These are phyloP conservation scores for Alternaria conjuncta DNA, from an alignment of 2,329 filamentous ascomycete species.

Conservation along the genomic window DNA sequence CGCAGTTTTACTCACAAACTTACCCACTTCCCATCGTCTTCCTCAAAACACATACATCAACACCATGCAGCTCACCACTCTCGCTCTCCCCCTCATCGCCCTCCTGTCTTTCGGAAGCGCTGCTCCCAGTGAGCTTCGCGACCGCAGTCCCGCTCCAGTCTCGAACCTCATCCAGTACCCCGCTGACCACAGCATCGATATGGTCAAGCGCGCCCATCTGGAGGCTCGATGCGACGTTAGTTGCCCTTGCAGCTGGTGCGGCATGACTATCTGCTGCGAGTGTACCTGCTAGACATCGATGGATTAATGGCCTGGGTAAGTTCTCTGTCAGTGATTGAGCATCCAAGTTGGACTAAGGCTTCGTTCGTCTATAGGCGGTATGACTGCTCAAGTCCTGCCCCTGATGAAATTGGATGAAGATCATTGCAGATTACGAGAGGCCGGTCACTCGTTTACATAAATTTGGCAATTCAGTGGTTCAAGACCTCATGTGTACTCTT, in stretches of 20 bases:
- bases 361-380: neutral
- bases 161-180: slow-evolving; percentile 2
- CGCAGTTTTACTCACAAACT: neutral
- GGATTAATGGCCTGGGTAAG: neutral
- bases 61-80: slow-evolving; percentile 5
- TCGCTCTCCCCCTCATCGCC: neutral
- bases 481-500: neutral
- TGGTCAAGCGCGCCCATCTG: slow-evolving; percentile 7
- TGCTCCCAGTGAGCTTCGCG: neutral
- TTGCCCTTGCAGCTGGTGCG: slow-evolving; percentile 11
- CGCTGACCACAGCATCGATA: slow-evolving; percentile 6
- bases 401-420: neutral
- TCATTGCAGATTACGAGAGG: neutral
- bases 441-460: neutral
- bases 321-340: neutral
- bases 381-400: neutral
- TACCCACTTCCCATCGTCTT: neutral
- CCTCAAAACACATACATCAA: neutral
- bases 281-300: slow-evolving; percentile 1
- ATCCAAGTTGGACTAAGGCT: neutral
- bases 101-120: slow-evolving; percentile 6
- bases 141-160: neutral
- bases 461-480: neutral
- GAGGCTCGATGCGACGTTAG: slow-evolving; percentile 5
- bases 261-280: slow-evolving; percentile 13